Evolutionary conservation across 805 yeast genomes (phyloP).

Genomic region (Saccharomycopsis javanensis): DNA sequence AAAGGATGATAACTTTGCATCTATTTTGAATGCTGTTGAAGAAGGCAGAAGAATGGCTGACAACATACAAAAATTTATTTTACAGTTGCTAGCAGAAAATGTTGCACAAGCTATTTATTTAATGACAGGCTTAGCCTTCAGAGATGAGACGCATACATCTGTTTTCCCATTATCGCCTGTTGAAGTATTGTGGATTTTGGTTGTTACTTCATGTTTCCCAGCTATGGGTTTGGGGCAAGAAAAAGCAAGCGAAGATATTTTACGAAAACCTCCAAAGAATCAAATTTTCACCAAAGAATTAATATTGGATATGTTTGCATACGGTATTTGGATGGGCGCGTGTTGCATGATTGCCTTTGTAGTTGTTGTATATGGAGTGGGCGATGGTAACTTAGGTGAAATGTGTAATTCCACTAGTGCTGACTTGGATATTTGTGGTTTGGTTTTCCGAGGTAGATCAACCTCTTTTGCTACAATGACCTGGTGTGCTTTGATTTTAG

Average conservation of each 20-base stretch:
- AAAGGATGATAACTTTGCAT: constrained; percentile 70
- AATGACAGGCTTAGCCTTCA: constrained; percentile 65
- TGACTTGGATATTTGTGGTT: constrained; percentile 38
- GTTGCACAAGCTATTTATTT: constrained; percentile 61
- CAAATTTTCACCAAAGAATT: constrained; percentile 59
- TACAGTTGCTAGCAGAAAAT: constrained; percentile 63
- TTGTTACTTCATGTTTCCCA: constrained; percentile 72
- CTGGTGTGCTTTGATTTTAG: constrained; percentile 73
- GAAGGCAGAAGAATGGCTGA: constrained; percentile 76
- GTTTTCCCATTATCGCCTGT: constrained; percentile 80
- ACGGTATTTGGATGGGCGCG: constrained; percentile 66
- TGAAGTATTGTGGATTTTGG: constrained; percentile 72
- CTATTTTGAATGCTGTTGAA: constrained; percentile 67
- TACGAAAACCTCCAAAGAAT: constrained; percentile 56
- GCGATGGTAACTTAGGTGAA: constrained; percentile 54
- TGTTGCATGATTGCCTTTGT: constrained; percentile 61
- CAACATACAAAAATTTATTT: constrained; percentile 68
- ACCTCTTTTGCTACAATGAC: constrained; percentile 75
- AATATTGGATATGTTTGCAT: constrained; percentile 56
- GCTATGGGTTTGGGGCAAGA: constrained; percentile 77
- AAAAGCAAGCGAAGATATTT: constrained; percentile 51
- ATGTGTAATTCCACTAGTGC: constrained; percentile 44
- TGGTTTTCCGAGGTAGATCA: constrained; percentile 68
- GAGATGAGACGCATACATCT: constrained; percentile 51
- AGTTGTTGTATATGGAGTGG: constrained; percentile 56